Base-by-base conservation (phyloP, 2,329 filamentous ascomycete genomes). In the Alternaria burnsii region DNA sequence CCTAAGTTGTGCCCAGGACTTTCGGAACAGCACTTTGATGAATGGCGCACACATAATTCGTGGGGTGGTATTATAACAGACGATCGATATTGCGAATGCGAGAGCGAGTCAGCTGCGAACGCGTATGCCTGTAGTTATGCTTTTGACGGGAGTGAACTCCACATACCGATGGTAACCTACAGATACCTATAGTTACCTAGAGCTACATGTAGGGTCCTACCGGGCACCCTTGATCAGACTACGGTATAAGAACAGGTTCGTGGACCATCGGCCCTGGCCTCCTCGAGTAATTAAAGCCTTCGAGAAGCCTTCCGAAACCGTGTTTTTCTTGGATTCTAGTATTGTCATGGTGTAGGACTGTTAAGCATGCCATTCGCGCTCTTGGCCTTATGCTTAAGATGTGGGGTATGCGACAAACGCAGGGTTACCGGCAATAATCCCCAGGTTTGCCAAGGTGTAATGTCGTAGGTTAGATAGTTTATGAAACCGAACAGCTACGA, bases 201-300 rank as follows among this genome's bases (percentile, higher is more conserved):
- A 38, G 32, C 46, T 50, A 50, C 30, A 20, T 36, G 46, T 36
- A 24, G 24, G 46, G 32, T 46, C 42, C 30, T 30, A 28, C 43
- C 16, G 51, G 47, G 22, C 10, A 62, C 38, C 48, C 68, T 67
- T 72, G 71, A 52, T 26, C 61, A 30, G 50, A 38, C 50, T 61
- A 56, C 52, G 63, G 59, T 69, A 74, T 70, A 55, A 38, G 52
- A 47, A 58, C 57, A 65, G 66, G 69, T 71, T 73, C 58, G 48
- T 67, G 71, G 70, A 72, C 59, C 55, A 50, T 48, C 72, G 72
- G 72, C 59, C 71, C 71, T 72, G 50, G 56, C 48, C 59, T 57
- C 71, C 67, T 66, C 54, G 41, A 42, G 56, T 43, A 60, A 60
- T 53, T 55, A 65, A 61, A 57, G 63, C 59, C 59, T 71, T 73